These are phyloP conservation scores for Melaleuca quinquenervia DNA, from an alignment of 345 rosid species.

Conservation along the genomic window DNA sequence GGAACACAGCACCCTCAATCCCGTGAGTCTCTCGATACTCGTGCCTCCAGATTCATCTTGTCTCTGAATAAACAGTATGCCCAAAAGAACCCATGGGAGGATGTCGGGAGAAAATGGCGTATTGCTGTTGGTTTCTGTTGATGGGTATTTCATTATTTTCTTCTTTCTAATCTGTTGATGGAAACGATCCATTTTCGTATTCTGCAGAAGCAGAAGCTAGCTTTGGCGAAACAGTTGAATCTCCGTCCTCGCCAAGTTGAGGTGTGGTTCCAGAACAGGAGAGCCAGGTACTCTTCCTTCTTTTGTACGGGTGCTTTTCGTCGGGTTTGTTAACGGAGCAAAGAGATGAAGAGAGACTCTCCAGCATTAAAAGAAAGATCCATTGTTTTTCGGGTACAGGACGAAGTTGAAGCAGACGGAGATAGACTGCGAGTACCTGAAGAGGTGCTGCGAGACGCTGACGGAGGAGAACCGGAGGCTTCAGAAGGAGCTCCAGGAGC, in stretches of 20 bases:
- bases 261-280: conserved; percentile 97
- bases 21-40: conserved; percentile 40
- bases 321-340: background rate
- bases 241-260: conserved; percentile 98
- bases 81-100: too few species aligned
- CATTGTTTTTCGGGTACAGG: conserved; percentile 20
- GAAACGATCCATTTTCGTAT: background rate
- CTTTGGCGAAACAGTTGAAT: conserved; percentile 79
- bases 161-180: background rate
- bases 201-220: conserved; percentile 82
- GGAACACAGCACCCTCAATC: conserved; percentile 90
- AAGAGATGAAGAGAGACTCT: background rate
- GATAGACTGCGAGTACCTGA: conserved; percentile 92
- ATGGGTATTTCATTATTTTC: too few species aligned
- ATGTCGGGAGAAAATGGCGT: too few species aligned
- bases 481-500: conserved; percentile 80
- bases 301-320: background rate
- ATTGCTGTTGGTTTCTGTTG: background rate
- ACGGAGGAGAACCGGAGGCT: conserved; percentile 91
- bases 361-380: background rate
- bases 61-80: background rate
- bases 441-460: conserved; percentile 88
- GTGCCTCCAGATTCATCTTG: background rate
- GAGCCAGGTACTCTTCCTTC: conserved; percentile 59
- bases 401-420: conserved; percentile 99